Conservation (phyloP, 2,329 filamentous ascomycete species). For the Coniochaeta prunicola region DNA sequence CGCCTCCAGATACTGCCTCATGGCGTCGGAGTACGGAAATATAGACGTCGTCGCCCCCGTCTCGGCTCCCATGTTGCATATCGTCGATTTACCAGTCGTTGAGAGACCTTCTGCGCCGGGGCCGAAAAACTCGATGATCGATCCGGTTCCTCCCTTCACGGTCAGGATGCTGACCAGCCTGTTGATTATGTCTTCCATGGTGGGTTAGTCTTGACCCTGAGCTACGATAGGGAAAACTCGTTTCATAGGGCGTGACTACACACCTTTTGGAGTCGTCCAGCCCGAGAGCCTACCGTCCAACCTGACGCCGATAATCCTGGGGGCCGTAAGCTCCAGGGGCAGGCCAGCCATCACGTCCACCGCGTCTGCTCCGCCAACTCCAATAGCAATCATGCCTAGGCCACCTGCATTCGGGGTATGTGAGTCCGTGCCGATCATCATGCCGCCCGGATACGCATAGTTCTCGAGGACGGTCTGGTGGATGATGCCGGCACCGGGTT, state of each 20-base stretch:
- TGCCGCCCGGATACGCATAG: slow-evolving; percentile 87
- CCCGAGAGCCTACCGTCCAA: slow-evolving; percentile 76
- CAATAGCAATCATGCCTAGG: slow-evolving; percentile 89
- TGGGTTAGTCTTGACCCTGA: too few species aligned
- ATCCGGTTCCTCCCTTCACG: slow-evolving; percentile 89
- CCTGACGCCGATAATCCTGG: slow-evolving; percentile 81
- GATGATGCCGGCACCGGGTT: slow-evolving; percentile 87
- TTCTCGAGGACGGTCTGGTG: slow-evolving; percentile 98
- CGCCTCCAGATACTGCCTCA: slow-evolving; percentile 77
- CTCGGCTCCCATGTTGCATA: slow-evolving; percentile 85
- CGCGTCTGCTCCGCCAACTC: slow-evolving; percentile 95
- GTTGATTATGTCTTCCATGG: too few species aligned
- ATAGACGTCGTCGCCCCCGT: slow-evolving; percentile 93
- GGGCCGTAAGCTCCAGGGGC: slow-evolving; percentile 96
- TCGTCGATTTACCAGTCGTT: slow-evolving; percentile 94
- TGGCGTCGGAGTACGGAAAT: slow-evolving; percentile 84
- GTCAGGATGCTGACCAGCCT: slow-evolving; percentile 83
- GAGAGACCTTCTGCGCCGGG: slow-evolving; percentile 80
- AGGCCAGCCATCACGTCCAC: slow-evolving; percentile 94
- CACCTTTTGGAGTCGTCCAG: slow-evolving; percentile 92
- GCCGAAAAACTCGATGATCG: slow-evolving; percentile 89
- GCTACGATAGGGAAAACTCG: too few species aligned
- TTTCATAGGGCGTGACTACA: too few species aligned
- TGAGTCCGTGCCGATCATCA: slow-evolving; percentile 98
- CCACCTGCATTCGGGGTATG: slow-evolving; percentile 96